Base-by-base conservation (phyloP, 2,329 filamentous ascomycete species). In the Phaeosphaeriaceae sp. region DNA sequence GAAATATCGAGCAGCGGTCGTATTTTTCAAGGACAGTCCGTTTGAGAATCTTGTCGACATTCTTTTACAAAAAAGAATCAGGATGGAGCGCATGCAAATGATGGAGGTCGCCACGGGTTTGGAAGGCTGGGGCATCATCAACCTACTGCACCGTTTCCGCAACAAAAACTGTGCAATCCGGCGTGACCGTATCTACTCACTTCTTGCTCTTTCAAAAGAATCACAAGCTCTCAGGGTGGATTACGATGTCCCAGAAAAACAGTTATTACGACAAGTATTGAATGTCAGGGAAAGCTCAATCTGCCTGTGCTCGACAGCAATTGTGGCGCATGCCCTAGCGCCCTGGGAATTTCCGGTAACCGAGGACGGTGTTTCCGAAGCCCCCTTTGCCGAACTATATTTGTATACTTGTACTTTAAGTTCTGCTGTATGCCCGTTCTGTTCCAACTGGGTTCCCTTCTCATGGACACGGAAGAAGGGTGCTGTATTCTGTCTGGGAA, bases 11-110 rank as follows among this genome's bases (percentile, higher is more conserved):
- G 16, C 26, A 6, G 42, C 42, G 3, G 36, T 50, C 13, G 29
- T 29, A 2, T 38, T 42, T 12, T 32, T 32, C 28, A 32, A 18
- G 4, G 33, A 45, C 3, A 42, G 15, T 21, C 6, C 41, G 2
- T 50, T 50, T 20, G 47, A 50, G 13, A 42, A 36, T 16, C 13
- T 50, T 12, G 26, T 43, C n/a, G 47, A 50, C 18, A 18, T 50
- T 13, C 13, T 47, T 13, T 34, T 35, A 16, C 21, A 36, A 38
- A 35, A 13, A 42, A 26, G 21, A 12, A 7, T 3, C 6, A 30
- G 12, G 23, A 3, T 26, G 23, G 6, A 26, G 11, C 23, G n/a
- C 8, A 23, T 4, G 4, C 20, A 15, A 13, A 23, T 11, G 7
- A n/a, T 33, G 11, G 18, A 16, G 13, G 6, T 29, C 17, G 17